Evolutionary conservation across 371 early-diverging fungal genomes (phyloP).

Genomic region (Nosema muscidifuracis): DNA sequence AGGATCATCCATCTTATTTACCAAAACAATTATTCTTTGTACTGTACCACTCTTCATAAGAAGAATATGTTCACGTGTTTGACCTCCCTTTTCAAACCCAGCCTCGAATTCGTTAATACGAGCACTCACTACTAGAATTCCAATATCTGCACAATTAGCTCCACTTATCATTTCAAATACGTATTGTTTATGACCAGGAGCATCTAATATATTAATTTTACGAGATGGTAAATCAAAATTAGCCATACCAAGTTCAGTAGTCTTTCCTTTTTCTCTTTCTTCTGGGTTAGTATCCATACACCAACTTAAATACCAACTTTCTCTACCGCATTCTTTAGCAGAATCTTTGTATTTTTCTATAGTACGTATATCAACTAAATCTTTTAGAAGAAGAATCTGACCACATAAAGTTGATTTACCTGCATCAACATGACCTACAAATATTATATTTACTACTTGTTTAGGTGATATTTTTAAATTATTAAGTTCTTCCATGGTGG

Average conservation of each 20-base stretch:
- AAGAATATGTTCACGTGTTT: slow-evolving; percentile 97
- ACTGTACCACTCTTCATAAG: slow-evolving; percentile 67
- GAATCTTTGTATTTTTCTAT: slow-evolving; percentile 98
- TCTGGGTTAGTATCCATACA: slow-evolving; percentile 62
- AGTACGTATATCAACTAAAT: slow-evolving; percentile 96
- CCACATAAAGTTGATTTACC: slow-evolving; percentile 97
- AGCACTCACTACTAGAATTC: slow-evolving; percentile 88
- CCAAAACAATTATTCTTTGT: slow-evolving; percentile 52
- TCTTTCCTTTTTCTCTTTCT: slow-evolving; percentile 71
- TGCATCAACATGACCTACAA: slow-evolving; percentile 99
- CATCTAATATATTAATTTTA: slow-evolving; percentile 67
- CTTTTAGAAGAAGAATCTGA: slow-evolving; percentile 95
- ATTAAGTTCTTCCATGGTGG: background rate
- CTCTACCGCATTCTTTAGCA: slow-evolving; percentile 72
- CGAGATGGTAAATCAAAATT: slow-evolving; percentile 83
- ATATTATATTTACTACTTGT: slow-evolving; percentile 67
- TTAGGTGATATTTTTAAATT: background rate
- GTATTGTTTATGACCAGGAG: slow-evolving; percentile 97
- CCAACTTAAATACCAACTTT: slow-evolving; percentile 63
- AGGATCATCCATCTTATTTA: slow-evolving; percentile 64
- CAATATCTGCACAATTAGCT: slow-evolving; percentile 75
- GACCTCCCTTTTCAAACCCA: slow-evolving; percentile 90
- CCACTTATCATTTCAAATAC: slow-evolving; percentile 96
- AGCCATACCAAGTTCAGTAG: slow-evolving; percentile 65
- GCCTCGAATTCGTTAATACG: slow-evolving; percentile 90